These are phyloP conservation scores for Fusarium sp. DNA, from an alignment of 2,329 filamentous ascomycete genomes.

Conservation along the genomic window DNA sequence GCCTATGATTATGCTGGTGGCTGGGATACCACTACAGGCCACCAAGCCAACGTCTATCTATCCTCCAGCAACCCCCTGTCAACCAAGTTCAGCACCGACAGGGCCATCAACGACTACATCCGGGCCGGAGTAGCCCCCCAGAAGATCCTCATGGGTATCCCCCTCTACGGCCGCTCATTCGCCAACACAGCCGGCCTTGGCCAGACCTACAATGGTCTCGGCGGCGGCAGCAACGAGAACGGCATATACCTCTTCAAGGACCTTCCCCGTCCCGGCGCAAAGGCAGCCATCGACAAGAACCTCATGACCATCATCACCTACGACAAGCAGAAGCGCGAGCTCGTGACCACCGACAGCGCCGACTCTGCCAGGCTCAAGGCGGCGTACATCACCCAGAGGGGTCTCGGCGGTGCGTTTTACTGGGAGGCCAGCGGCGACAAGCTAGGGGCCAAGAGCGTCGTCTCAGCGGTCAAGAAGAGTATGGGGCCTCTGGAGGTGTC, in stretches of 20 bases:
- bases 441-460: conserved; percentile 65
- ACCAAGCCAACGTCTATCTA: conserved; percentile 77
- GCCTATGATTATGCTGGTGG: conserved; percentile 78
- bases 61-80: conserved; percentile 62
- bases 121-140: conserved; percentile 65
- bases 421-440: conserved; percentile 84
- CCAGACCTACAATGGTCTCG: conserved; percentile 70
- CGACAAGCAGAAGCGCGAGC: conserved; percentile 65
- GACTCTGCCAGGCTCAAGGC: conserved; percentile 71
- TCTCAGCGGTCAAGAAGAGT: conserved; percentile 60
- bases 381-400: conserved; percentile 68
- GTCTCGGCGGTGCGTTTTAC: conserved; percentile 83
- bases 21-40: conserved; percentile 72
- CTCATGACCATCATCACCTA: conserved; percentile 79
- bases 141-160: conserved; percentile 82
- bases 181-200: conserved; percentile 75
- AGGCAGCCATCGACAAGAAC: conserved; percentile 66
- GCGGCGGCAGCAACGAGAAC: conserved; percentile 66
- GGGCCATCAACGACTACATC: conserved; percentile 67
- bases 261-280: conserved; percentile 71
- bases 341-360: conserved; percentile 78
- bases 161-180: conserved; percentile 84
- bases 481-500: conserved; percentile 62
- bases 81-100: conserved; percentile 77
- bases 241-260: conserved; percentile 81